Base-by-base conservation (phyloP, 2,329 filamentous ascomycete species). In the Thielaviopsis populi region DNA sequence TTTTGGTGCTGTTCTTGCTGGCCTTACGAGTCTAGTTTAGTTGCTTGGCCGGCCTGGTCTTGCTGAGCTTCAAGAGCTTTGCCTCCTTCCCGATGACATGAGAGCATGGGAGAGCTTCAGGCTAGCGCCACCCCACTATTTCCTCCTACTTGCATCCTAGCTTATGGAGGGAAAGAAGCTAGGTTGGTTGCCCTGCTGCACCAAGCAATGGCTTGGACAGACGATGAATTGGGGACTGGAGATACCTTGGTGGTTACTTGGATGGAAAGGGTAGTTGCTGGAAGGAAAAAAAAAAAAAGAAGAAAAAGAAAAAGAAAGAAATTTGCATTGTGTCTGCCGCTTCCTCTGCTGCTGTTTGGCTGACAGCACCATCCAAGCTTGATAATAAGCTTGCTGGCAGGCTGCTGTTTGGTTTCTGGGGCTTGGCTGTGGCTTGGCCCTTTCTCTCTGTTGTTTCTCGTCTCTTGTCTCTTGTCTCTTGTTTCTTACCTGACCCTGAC, bases 31-130 rank as follows among this genome's bases (percentile, higher is more conserved):
- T 30, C 24, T 22, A 54, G 7, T 30, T 54, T 54, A 17, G 15
- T 30, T 30, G 13, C 24, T 17, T 11, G n/a, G 50, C 22, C 13
- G 3, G 30, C 22, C 24, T n/a, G n/a, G n/a, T n/a, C 42, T 24
- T 5, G 53, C 53, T 33, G 53, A 19, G 53, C 53, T 56, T 33
- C n/a, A 10, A 56, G 53, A 56, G 53, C 53, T 56, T 56, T 30
- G 53, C 53, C 53, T 56, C 53, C 53, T 56, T 56, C 53, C 53
- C 53, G 53, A 56, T 56, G 53, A 33, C 53, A 54, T 54, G 30
- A 54, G 50, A 30, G 46, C 30, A 33, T 33, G 30, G 7, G 10
- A 37, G 24, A 50, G 53, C 53, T 56, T 37, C 53, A 56, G n/a
- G 27, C 24, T 56, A 56, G 27, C 53, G 27, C 53, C n/a, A 56